Evolutionary conservation across 371 early-diverging fungal genomes (phyloP), one percentile per base, ranked within the genome.

Genomic region (Apophysomyces ossiformis): DNA sequence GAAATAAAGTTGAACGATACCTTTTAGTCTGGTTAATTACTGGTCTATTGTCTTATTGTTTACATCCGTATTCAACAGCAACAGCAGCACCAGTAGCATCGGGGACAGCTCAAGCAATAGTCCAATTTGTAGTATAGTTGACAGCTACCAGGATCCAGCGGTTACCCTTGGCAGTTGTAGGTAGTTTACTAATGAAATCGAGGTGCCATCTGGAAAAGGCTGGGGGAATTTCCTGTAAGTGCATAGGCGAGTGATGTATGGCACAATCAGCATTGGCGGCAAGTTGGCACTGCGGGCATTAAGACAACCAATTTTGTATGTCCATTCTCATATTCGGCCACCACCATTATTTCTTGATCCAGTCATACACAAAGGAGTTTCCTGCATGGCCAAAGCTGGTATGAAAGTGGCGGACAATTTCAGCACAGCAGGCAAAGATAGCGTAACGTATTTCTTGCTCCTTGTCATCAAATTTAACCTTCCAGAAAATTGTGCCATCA

Each of bases 101-200:
- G 45, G 76, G 76, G 6, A 79, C 60, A 0, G 81, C 77, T 5
- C 66, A 50, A 1, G 76, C 75, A n/a, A 73, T 60, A 0, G 70
- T 63, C 82, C 82, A 82, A 57, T 69, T 77, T 0, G 79, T 80
- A 1, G 73, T 59, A 60, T 75, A 65, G 63, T 82, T 82, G 1
- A 82, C 76, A 6, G 78, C 81, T 7, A 70, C 64, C 11, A 74
- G 37, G 0, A 69, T 37, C 73, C 67, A 73, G 1, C 46, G 35
- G 38, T 74, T 70, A 12, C 66, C 64, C 5, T 37, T 9, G 0
- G 12, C 13, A 5, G 61, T 61, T 47, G 37, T 46, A 13, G 67
- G 67, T 12, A 72, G 45, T 57, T 72, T 69, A 0, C 69, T 67
- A 37, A 72, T 58, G 41, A 71, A 71, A 57, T 71, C 74, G 9